Evolutionary conservation across 2,329 filamentous ascomycete species (phyloP), one percentile per base, ranked within the genome.

Genomic region (Sclerotiophoma versabilis): DNA sequence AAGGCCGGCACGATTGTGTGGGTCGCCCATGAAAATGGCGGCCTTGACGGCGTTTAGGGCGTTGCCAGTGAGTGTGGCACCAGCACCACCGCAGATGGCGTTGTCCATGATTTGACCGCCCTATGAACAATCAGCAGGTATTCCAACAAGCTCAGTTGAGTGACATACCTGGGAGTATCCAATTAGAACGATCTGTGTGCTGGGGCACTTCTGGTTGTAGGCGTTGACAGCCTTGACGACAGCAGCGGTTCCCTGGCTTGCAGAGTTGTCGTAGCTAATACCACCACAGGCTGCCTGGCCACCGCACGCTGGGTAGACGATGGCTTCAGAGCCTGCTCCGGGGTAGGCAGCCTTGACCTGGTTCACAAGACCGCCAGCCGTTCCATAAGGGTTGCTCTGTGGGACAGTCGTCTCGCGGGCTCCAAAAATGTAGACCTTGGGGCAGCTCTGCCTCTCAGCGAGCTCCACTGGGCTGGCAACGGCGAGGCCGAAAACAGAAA

Each of bases 11-110:
- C 79, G 75, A 62, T 84, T 83, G 53, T 85, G 79, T 3, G 87
- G 87, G 63, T 87, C 81, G 6, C 86, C 87, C 80, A 88, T 83
- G 68, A 87, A 84, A 60, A 89, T 87, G 12, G 81, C 84, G 0
- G 84, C 87, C 71, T 86, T 87, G 62, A 89, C 81, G 66, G 81
- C 80, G 3, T 72, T 75, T 7, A 86, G 72, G 3, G 83, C 83
- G 5, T 75, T 75, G 4, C 79, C 76, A 8, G 79, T 77, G 6
- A 81, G 80, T 43, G 77, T 80, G 19, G 72, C 66, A 44, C 83
- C 71, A 8, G 51, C 80, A 23, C 84, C 85, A 12, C 85, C 84
- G 63, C 84, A 87, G 33, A 87, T 73, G 6, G 84, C 84, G 60
- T 85, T 83, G 59, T 87, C 84, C 70, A 85, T 81, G 61, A 87